Base-by-base conservation (phyloP, 495 filamentous ascomycete species). In the Hapsidospora chrysogenum region DNA sequence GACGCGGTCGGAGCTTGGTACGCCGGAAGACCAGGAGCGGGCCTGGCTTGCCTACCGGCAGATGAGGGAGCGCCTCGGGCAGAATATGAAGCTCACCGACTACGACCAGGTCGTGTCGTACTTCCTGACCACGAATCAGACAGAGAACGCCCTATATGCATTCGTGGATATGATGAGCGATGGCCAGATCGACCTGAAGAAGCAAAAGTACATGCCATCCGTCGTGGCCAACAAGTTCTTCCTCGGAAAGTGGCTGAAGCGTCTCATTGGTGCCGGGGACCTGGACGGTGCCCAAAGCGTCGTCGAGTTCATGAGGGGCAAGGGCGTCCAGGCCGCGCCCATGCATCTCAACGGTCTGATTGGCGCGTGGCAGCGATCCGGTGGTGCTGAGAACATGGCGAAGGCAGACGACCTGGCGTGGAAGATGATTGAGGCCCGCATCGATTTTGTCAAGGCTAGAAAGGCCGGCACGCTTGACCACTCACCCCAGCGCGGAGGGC, bases 141-240 rank as follows among this genome's bases (percentile, higher is more conserved):
- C 67, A 9, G 71, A 82, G 44, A 57, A 74, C 22, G 80, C 74
- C 1, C 61, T 85, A 36, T 70, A 74, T 29, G 69, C 75, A 1
- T 87, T 87, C 58, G 79, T 76, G 35, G 81, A 87, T 49, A 82
- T 85, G 80, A 84, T 85, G 78, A 70, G 79, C 28, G 72, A 68
- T 0, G 66, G 66, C 1, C 52, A 64, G 16, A 33, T 65, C 32
- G 54, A 65, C 32, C 41, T 60, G 17, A 44, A 44, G 17, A 52
- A 51, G 15, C 49, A 56, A 57, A 46, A 63, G 44, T 45, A 43
- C 27, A 46, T 84, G 14, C 78, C 80, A 5, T 57, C 66, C 7
- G 57, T 55, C 17, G 70, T 80, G 33, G 70, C 77, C 33, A 85
- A 81, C 45, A 73, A 79, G 27, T 85, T 78, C 53, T 86, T 86